Percentiles rank a stretch among this genome's conserved stretches.
These are phyloP conservation scores for Raphidocelis subcapitata DNA, from an alignment of 139 green algal genomes.

Conservation along the genomic window DNA sequence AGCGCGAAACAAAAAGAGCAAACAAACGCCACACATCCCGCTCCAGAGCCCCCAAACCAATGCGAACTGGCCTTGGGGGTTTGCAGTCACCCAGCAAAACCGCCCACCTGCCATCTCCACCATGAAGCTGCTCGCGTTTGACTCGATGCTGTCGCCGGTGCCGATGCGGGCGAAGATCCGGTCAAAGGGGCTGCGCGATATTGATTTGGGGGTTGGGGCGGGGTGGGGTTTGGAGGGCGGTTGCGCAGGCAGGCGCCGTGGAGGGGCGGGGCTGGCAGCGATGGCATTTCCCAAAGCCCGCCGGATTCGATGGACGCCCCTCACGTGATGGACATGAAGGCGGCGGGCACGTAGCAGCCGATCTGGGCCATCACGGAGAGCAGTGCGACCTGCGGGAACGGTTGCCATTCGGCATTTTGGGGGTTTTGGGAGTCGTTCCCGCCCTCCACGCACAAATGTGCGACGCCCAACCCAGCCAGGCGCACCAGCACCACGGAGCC, in stretches of 20 bases:
- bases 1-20: background rate
- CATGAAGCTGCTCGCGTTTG: slow-evolving; percentile 77
- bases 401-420: too few species aligned
- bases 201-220: too few species aligned
- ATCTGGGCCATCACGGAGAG: slow-evolving; percentile 78
- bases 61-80: too few species aligned
- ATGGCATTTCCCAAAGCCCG: background rate
- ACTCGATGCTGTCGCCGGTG: slow-evolving; percentile 74
- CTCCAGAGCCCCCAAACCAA: background rate
- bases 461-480: too few species aligned
- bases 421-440: too few species aligned
- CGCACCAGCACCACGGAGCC: background rate
- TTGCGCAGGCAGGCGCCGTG: too few species aligned
- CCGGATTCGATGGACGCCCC: background rate
- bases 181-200: slow-evolving; percentile 43
- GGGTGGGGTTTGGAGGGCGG: too few species aligned
- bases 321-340: slow-evolving; percentile 48
- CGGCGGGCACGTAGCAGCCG: slow-evolving; percentile 74
- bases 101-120: slow-evolving; percentile 65
- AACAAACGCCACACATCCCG: background rate
- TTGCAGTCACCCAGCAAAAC: too few species aligned
- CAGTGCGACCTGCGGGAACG: slow-evolving; percentile 53
- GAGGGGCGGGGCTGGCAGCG: background rate
- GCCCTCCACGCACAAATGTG: too few species aligned
- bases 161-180: slow-evolving; percentile 72